These are phyloP conservation scores for Alternaria arborescens DNA, from an alignment of 2,329 filamentous ascomycete genomes.

Conservation along the genomic window DNA sequence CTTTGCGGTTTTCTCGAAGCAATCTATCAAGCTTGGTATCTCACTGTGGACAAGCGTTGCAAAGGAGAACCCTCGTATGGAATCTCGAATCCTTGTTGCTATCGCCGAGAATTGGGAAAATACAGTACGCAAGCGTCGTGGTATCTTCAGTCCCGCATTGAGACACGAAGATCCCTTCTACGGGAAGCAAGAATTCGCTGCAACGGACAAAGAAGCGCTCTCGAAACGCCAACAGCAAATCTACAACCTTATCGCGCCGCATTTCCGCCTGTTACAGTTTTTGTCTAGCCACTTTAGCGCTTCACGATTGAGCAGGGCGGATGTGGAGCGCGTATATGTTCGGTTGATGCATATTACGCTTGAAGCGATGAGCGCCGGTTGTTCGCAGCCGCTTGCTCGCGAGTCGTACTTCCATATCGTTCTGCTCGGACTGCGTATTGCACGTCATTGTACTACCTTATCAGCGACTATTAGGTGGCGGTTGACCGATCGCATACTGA, in stretches of 20 bases:
- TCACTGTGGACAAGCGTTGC: constrained; percentile 97
- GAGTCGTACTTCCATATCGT: constrained; percentile 92
- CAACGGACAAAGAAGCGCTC: constrained; percentile 80
- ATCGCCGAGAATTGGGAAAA: constrained; percentile 91
- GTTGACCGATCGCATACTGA: constrained; percentile 87
- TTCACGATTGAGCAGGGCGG: constrained; percentile 81
- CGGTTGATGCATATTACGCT: constrained; percentile 83
- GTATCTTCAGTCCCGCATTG: constrained; percentile 80
- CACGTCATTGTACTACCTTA: constrained; percentile 72
- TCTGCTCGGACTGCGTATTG: constrained; percentile 79
- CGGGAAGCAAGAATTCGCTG: constrained; percentile 88
- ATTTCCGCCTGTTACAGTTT: constrained; percentile 86
- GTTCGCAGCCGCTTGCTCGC: constrained; percentile 84
- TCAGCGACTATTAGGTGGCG: constrained; percentile 77
- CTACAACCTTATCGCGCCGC: constrained; percentile 85
- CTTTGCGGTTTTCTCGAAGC: constrained; percentile 91
- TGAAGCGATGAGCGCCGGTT: constrained; percentile 68
- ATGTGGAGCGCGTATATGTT: constrained; percentile 82
- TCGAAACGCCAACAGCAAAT: constrained; percentile 78
- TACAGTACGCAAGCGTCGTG: constrained; percentile 78
- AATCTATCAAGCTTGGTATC: constrained; percentile 93
- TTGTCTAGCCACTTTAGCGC: constrained; percentile 95
- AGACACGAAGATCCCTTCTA: constrained; percentile 87
- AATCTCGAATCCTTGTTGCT: constrained; percentile 84
- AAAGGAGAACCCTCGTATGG: constrained; percentile 90